Conservation (phyloP, 352 stramenopile genomes). For the Pythium aquatile region DNA sequence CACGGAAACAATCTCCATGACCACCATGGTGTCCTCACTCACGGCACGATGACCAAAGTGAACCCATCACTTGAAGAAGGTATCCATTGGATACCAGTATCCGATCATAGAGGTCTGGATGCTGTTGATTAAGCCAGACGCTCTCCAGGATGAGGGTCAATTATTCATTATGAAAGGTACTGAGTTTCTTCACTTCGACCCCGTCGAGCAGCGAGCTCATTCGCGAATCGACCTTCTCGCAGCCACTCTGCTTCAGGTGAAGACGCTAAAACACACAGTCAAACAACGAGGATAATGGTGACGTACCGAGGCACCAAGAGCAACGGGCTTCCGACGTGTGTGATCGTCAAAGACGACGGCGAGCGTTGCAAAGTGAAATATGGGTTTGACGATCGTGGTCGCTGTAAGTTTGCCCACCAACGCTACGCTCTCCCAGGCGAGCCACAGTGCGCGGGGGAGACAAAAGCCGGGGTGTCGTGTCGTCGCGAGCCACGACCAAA, state of each 20-base stretch:
- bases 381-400: not conserved
- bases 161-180: not conserved
- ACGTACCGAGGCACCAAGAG: not conserved
- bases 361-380: not conserved
- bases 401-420: not conserved
- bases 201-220: not conserved
- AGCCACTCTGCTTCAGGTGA: too few relatives aligned
- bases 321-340: not conserved
- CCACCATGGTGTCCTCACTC: too few relatives aligned
- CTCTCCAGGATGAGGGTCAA: too few relatives aligned
- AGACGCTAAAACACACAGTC: not conserved
- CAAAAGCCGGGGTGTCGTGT: not conserved
- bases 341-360: not conserved
- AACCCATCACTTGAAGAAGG: not conserved
- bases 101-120: not conserved
- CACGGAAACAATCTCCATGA: too few relatives aligned
- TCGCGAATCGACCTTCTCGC: not conserved
- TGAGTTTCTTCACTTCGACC: not conserved
- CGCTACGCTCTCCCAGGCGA: not conserved
- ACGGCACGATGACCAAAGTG: too few relatives aligned
- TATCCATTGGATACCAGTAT: not conserved
- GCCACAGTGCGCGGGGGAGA: not conserved
- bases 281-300: not conserved
- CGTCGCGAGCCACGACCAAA: not conserved
- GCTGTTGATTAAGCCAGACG: too few relatives aligned